A percentile compares a stretch with the other conserved stretches of the same genome.
phyloP scores from a whole-genome alignment of 371 early-diverging fungal species.

The Umbelopsis sp. region DNA sequence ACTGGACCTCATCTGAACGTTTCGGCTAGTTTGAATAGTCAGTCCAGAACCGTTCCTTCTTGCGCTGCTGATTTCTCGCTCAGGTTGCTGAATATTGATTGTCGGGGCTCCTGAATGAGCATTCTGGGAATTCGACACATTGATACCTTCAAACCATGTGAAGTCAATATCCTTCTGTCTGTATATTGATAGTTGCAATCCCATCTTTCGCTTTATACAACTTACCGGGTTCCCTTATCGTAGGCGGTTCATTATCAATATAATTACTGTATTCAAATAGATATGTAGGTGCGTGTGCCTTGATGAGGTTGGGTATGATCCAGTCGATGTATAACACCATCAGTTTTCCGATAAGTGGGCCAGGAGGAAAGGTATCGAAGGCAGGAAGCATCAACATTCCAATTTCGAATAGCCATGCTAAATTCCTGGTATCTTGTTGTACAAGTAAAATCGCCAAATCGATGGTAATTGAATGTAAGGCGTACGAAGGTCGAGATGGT shows the following conservation, averaged over 20 bases:
- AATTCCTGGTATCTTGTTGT: slow-evolving; percentile 29
- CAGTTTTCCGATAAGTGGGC: slow-evolving; percentile 36
- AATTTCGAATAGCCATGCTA: slow-evolving; percentile 33
- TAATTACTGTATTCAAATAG: not conserved
- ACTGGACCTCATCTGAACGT: not conserved
- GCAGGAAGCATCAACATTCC: slow-evolving; percentile 46
- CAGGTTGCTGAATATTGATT: slow-evolving; percentile 48
- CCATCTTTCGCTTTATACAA: not conserved
- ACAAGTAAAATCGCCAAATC: slow-evolving; percentile 52
- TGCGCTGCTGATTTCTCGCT: slow-evolving; percentile 20
- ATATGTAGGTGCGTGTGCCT: slow-evolving; percentile 22
- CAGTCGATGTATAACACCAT: slow-evolving; percentile 42
- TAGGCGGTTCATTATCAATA: too few species aligned
- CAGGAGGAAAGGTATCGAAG: slow-evolving; percentile 45
- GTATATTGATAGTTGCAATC: not conserved
- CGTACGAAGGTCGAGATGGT: slow-evolving; percentile 60
- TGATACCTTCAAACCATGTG: not conserved
- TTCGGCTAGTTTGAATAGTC: slow-evolving; percentile 46
- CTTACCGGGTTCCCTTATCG: not conserved
- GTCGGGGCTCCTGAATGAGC: slow-evolving; percentile 33
- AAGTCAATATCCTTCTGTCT: not conserved
- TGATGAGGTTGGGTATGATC: slow-evolving; percentile 43
- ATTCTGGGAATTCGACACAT: not conserved
- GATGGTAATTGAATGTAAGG: slow-evolving; percentile 54
- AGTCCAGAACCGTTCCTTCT: slow-evolving; percentile 30